A percentile compares a stretch with the other conserved stretches of the same genome.
Evolutionary conservation across 1,284 basidiomycete species (phyloP).

Genomic region (Sanghuangporus weigelae): DNA sequence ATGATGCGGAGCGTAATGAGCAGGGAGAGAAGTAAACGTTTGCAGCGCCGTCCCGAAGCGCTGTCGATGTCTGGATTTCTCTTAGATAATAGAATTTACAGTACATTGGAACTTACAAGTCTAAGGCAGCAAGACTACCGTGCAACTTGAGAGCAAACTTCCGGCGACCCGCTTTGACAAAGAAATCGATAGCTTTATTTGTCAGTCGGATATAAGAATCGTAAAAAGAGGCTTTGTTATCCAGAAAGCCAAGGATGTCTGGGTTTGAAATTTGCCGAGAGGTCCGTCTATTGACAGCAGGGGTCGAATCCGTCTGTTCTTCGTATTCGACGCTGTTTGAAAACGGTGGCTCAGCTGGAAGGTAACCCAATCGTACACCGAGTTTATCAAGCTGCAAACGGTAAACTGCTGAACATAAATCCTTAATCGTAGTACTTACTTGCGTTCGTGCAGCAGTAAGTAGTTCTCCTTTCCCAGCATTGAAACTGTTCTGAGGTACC

Average conservation of each 20-base stretch:
- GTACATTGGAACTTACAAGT: conserved; percentile 53
- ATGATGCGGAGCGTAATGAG: conserved; percentile 73
- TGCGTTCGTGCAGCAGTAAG: conserved; percentile 78
- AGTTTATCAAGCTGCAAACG: conserved; percentile 69
- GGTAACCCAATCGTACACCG: conserved; percentile 65
- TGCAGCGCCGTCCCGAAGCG: conserved; percentile 56
- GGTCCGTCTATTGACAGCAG: conserved; percentile 25
- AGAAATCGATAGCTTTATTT: conserved; percentile 78
- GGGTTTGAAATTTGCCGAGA: conserved; percentile 49
- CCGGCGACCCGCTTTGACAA: conserved; percentile 71
- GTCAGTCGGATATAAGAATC: conserved; percentile 70
- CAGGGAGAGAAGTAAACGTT: conserved; percentile 72
- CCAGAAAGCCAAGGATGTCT: conserved; percentile 61
- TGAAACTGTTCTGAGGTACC: conserved; percentile 43
- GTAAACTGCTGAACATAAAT: not conserved
- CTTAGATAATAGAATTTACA: conserved; percentile 5
- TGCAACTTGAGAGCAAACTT: conserved; percentile 84
- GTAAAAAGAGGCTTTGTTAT: conserved; percentile 59
- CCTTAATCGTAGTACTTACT: conserved; percentile 38
- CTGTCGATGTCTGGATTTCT: conserved; percentile 53
- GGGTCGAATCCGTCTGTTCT: conserved; percentile 19
- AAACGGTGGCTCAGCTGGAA: conserved; percentile 73
- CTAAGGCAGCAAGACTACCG: conserved; percentile 79
- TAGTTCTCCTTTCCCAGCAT: conserved; percentile 75
- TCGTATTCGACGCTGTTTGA: conserved; percentile 35